These are phyloP conservation scores for Chlorociboria aeruginascens DNA, from an alignment of 495 filamentous ascomycete species.

Conservation along the genomic window DNA sequence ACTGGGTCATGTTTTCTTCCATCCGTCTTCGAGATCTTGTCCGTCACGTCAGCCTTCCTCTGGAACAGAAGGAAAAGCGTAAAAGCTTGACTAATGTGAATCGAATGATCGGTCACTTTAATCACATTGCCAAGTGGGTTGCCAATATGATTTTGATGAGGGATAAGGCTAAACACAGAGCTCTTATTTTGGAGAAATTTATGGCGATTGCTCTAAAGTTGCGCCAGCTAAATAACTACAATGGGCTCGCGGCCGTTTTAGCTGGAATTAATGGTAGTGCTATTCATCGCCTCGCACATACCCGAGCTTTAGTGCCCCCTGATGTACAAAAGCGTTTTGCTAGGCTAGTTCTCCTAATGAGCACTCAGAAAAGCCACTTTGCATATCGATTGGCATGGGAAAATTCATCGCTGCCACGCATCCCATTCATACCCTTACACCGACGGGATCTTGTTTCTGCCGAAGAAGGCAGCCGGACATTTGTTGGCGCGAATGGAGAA, in stretches of 20 bases:
- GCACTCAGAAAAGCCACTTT: conserved; percentile 78
- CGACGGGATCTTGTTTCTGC: conserved; percentile 80
- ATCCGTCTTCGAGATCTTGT: conserved; percentile 91
- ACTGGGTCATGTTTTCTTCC: conserved; percentile 95
- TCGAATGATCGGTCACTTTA: conserved; percentile 91
- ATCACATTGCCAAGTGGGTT: conserved; percentile 86
- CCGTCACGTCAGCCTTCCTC: conserved; percentile 69
- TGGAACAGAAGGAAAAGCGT: conserved; percentile 61
- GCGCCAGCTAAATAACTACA: conserved; percentile 92
- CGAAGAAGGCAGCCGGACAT: conserved; percentile 84
- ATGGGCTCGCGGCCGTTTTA: conserved; percentile 81
- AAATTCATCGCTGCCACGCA: conserved; percentile 78
- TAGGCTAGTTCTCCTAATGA: conserved; percentile 84
- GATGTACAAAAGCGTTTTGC: conserved; percentile 70
- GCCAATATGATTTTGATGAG: conserved; percentile 84
- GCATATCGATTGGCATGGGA: conserved; percentile 95
- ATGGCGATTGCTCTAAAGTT: conserved; percentile 79
- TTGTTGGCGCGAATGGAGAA: conserved; percentile 59
- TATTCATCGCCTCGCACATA: conserved; percentile 76
- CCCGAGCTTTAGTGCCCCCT: conserved; percentile 59
- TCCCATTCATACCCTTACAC: conserved; percentile 90
- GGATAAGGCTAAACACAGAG: conserved; percentile 92
- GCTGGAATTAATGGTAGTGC: conserved; percentile 85
- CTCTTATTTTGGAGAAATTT: conserved; percentile 81
- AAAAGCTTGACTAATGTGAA: conserved; percentile 76